Conservation (phyloP, 176 grass and related monocot species). For the Eremochloa ophiuroides region DNA sequence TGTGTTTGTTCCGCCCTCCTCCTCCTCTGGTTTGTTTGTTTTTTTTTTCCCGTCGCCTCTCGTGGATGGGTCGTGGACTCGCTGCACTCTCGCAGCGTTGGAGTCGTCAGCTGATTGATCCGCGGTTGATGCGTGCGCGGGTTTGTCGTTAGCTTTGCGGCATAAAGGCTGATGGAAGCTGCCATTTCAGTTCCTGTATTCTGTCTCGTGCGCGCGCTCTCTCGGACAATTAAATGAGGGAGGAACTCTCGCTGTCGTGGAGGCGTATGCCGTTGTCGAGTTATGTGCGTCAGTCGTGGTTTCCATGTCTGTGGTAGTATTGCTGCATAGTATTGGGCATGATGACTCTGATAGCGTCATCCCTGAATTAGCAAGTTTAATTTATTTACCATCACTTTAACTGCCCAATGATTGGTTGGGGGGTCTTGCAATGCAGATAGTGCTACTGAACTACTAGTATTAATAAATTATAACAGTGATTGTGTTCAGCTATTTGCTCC, state of each 20-base stretch:
- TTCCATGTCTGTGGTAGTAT: not conserved
- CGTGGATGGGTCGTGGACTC: not conserved
- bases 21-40: not conserved
- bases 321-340: not conserved
- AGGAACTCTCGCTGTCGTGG: slow-evolving; percentile 5
- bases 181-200: not conserved
- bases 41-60: not conserved
- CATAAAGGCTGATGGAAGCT: not conserved
- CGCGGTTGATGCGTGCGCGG: not conserved
- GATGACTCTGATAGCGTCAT: not conserved
- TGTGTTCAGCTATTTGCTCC: not conserved
- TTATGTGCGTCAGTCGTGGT: not conserved
- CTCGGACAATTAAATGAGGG: not conserved
- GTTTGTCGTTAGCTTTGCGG: not conserved
- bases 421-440: not conserved
- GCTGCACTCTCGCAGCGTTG: not conserved
- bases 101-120: not conserved
- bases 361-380: not conserved
- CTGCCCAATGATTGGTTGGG: not conserved
- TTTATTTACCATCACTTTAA: not conserved
- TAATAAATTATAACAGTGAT: not conserved
- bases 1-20: not conserved
- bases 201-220: not conserved
- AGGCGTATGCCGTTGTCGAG: not conserved
- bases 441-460: not conserved